Evolutionary conservation across 1,284 basidiomycete species (phyloP).

Genomic region (Hemileia vastatrix): DNA sequence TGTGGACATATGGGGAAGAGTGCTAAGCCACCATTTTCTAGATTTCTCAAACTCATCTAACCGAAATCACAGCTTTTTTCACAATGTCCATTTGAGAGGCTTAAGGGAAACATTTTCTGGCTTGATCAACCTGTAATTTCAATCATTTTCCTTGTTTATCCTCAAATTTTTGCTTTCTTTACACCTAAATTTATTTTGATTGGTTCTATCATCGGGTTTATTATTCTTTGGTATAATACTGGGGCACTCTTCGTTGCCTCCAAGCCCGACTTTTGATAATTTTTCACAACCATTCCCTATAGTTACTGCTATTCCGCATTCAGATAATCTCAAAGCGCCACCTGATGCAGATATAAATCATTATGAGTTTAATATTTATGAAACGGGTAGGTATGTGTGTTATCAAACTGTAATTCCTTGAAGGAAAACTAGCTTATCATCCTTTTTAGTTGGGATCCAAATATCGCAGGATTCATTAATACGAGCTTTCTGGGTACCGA

Average conservation of each 20-base stretch:
- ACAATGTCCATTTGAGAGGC: conserved; percentile 4
- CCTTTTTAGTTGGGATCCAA: too few species aligned
- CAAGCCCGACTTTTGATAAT: conserved; percentile 19
- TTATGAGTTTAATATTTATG: conserved; percentile 16
- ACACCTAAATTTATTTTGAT: too few species aligned
- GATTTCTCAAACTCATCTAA: background rate
- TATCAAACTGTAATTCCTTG: too few species aligned
- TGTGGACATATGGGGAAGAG: conserved; percentile 21
- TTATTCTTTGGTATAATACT: too few species aligned
- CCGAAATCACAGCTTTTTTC: conserved; percentile 12
- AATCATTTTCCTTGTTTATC: too few species aligned
- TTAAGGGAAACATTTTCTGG: conserved; percentile 18
- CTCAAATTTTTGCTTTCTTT: too few species aligned
- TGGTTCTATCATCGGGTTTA: too few species aligned
- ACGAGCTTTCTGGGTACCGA: conserved; percentile 11
- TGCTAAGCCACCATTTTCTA: conserved; percentile 22
- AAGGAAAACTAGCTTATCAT: too few species aligned
- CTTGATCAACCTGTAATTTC: conserved; percentile 5
- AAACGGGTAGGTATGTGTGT: conserved; percentile 20
- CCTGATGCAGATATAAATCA: conserved; percentile 1
- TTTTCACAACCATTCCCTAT: conserved; percentile 17
- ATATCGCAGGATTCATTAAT: conserved; percentile 10
- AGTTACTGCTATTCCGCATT: conserved; percentile 9
- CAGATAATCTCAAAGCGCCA: conserved; percentile 2
- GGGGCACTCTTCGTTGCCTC: too few species aligned